Conservation (phyloP, 2,329 filamentous ascomycete species). For the Fusarium oxysporum region DNA sequence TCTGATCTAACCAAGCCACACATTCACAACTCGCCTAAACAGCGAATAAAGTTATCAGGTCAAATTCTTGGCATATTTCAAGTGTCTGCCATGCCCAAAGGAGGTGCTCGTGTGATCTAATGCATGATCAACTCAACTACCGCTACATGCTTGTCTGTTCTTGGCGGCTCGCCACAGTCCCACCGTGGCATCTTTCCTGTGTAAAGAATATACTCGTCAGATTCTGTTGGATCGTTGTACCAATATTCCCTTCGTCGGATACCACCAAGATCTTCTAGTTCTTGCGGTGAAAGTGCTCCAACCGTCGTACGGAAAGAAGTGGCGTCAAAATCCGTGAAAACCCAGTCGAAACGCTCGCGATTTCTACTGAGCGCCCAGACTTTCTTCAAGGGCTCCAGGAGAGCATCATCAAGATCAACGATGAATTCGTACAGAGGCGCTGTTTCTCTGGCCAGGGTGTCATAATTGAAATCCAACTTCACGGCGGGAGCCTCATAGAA, state of each 20-base stretch:
- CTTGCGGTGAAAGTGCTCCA: neutral
- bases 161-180: neutral
- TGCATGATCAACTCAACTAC: neutral
- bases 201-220: rapidly evolving
- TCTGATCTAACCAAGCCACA: neutral
- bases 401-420: neutral
- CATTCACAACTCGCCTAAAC: neutral
- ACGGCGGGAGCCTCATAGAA: neutral
- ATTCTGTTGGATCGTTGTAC: neutral
- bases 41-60: neutral
- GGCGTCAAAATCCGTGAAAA: neutral
- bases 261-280: neutral
- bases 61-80: rapidly evolving
- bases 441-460: neutral
- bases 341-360: neutral
- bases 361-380: neutral
- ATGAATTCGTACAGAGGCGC: rapidly evolving
- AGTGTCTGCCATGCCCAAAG: neutral
- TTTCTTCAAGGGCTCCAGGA: neutral
- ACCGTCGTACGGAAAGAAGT: neutral
- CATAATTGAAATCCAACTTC: rapidly evolving
- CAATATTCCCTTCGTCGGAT: neutral
- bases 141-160: neutral
- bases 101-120: neutral
- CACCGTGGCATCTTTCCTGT: neutral